Evolutionary conservation across 2,329 filamentous ascomycete species (phyloP).

Genomic region (Amylocarpus encephaloides): DNA sequence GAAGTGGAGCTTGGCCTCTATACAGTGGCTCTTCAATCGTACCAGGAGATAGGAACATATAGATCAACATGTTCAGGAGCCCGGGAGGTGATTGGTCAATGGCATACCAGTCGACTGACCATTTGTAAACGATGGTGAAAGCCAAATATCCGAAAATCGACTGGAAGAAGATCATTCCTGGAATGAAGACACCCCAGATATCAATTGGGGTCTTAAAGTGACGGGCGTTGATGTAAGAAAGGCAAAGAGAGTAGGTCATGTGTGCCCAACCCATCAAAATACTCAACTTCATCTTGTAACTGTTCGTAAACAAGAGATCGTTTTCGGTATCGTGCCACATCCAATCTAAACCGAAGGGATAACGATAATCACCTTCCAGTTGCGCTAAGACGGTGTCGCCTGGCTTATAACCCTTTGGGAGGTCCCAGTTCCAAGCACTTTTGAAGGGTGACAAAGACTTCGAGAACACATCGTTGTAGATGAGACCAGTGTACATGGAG

Average conservation of each 20-base stretch:
- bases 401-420: constrained; percentile 58
- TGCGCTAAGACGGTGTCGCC: constrained; percentile 59
- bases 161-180: constrained; percentile 99
- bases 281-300: constrained; percentile 99
- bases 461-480: constrained; percentile 98
- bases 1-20: constrained; percentile 65
- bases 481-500: constrained; percentile 92
- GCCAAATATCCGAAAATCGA: constrained; percentile 96
- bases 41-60: constrained; percentile 95
- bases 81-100: constrained; percentile 68
- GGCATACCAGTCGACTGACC: constrained; percentile 77
- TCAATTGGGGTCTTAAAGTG: constrained; percentile 95
- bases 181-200: constrained; percentile 95
- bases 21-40: constrained; percentile 69
- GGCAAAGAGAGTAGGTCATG: constrained; percentile 97
- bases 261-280: constrained; percentile 95
- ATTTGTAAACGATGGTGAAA: constrained; percentile 93
- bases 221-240: constrained; percentile 85
- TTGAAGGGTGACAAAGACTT: constrained; percentile 83
- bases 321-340: constrained; percentile 97
- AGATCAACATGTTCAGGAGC: constrained; percentile 97
- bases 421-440: constrained; percentile 74
- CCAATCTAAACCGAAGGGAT: constrained; percentile 93
- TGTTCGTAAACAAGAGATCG: constrained; percentile 91
- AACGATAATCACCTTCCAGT: constrained; percentile 66